phyloP scores from a whole-genome alignment of 805 yeast genomes.

The Blastobotrys robertii region DNA sequence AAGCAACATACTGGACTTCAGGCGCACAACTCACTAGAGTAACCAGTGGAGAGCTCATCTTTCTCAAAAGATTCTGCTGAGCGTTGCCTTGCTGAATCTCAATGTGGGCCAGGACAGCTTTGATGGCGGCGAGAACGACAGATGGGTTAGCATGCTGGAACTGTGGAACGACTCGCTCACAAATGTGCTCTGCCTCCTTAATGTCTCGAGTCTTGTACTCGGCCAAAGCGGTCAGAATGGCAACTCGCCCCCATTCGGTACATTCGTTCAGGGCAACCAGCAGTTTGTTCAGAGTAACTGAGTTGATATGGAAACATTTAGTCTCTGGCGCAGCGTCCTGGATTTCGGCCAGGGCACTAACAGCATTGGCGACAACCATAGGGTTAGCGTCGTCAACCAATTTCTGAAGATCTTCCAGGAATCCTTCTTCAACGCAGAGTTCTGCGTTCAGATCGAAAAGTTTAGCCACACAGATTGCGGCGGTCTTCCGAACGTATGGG shows the following conservation, averaged over 20 bases:
- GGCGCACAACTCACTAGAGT: slow-evolving; percentile 83
- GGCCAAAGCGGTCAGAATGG: slow-evolving; percentile 72
- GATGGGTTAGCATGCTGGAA: slow-evolving; percentile 95
- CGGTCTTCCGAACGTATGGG: slow-evolving; percentile 96
- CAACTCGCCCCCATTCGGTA: slow-evolving; percentile 97
- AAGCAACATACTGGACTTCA: slow-evolving; percentile 89
- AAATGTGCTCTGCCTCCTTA: slow-evolving; percentile 70
- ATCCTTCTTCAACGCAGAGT: slow-evolving; percentile 80
- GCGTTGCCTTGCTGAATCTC: slow-evolving; percentile 29
- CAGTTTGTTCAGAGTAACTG: slow-evolving; percentile 41
- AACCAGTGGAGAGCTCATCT: slow-evolving; percentile 76
- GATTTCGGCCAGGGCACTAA: slow-evolving; percentile 77
- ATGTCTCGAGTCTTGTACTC: slow-evolving; percentile 50
- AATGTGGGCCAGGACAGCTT: slow-evolving; percentile 62
- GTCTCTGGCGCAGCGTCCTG: slow-evolving; percentile 53
- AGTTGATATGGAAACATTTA: slow-evolving; percentile 34
- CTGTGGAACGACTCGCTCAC: slow-evolving; percentile 88
- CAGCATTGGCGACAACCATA: slow-evolving; percentile 94
- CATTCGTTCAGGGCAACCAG: slow-evolving; percentile 87
- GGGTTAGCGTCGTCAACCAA: slow-evolving; percentile 84
- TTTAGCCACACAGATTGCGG: slow-evolving; percentile 95
- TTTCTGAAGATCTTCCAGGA: slow-evolving; percentile 54
- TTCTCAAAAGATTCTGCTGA: slow-evolving; percentile 43
- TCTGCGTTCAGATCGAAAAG: slow-evolving; percentile 76
- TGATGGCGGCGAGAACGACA: slow-evolving; percentile 78